Base-by-base conservation (phyloP, 2,329 filamentous ascomycete species). In the Exophiala viscosa region DNA sequence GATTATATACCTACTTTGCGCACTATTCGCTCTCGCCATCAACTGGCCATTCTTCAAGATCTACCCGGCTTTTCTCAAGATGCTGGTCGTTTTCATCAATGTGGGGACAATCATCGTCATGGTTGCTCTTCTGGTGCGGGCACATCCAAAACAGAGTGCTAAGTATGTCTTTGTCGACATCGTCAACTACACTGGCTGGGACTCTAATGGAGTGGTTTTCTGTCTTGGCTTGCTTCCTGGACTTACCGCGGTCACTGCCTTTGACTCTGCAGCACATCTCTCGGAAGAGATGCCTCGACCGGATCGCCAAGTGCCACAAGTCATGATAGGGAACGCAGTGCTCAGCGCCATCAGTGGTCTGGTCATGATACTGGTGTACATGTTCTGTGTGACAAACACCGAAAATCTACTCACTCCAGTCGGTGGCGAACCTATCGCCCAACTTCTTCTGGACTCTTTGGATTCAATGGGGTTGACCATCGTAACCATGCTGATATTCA, bases 111-210 rank as follows among this genome's bases (percentile, higher is more conserved):
- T 65, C 7, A 53, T 35, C 14, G 48, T 63, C 10, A 20, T 68
- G 6, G 56, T 68, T 34, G 55, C 63, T 1, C 38, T 69, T 28
- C 58, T 70, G 7, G 59, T 44, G 1, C 45, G 43, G 31, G 48
- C 50, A 9, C 36, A 45, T 9, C 43, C 56, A 9, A 61, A 58
- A 35, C 53, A 59, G 20, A 17, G 49, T 3, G 58, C 50, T 0
- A 17, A 47, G 3, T 28, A 48, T 7, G 54, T 65, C 0, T 60
- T 64, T 9, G 23, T 43, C 4, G 33, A 58, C 3, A 57, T 54
- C 18, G 44, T 61, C 11, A 63, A 64, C 11, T 18, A 39, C 2
- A 63, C 57, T 11, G 66, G 66, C 7, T 68, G 66, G 65, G n/a
- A 17, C 2, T 44, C 41, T 2, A 53, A 64, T 20, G 62, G 62